Conservation (phyloP, 768 basidiomycete species). For the Tylopilus balloui region DNA sequence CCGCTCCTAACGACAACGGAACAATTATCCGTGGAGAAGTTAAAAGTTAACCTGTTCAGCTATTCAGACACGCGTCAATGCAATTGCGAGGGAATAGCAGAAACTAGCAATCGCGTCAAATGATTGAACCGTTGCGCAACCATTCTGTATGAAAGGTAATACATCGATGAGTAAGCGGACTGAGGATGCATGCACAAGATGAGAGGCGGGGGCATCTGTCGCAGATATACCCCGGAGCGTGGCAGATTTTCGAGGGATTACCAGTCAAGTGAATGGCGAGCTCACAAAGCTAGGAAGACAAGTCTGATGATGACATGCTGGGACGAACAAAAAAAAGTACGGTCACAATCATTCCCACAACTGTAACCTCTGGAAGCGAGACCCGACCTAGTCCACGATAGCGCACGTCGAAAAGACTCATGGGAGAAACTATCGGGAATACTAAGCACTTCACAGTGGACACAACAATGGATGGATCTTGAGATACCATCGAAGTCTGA, state of each 20-base stretch:
- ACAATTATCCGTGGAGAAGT: conserved; percentile 53
- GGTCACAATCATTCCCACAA: background rate
- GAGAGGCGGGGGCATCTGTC: background rate
- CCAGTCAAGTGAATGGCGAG: conserved; percentile 1
- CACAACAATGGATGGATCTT: conserved; percentile 1
- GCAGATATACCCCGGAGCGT: background rate
- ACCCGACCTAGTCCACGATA: background rate
- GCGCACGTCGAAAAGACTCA: background rate
- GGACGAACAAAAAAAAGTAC: background rate
- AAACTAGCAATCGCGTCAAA: conserved; percentile 33
- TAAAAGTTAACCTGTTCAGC: conserved; percentile 47
- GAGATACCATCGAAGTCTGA: background rate
- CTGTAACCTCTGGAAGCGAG: background rate
- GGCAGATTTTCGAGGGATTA: background rate
- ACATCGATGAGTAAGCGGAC: background rate
- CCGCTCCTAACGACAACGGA: conserved; percentile 50
- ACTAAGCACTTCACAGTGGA: conserved; percentile 1
- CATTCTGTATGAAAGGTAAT: background rate
- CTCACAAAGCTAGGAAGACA: background rate
- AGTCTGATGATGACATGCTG: background rate
- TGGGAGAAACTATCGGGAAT: background rate
- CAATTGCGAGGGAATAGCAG: background rate
- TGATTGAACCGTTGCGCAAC: conserved; percentile 5
- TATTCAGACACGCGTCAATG: conserved; percentile 12
- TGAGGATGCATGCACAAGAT: background rate